Conservation (phyloP, 2,329 filamentous ascomycete species). For the Tolypocladium tropicale region DNA sequence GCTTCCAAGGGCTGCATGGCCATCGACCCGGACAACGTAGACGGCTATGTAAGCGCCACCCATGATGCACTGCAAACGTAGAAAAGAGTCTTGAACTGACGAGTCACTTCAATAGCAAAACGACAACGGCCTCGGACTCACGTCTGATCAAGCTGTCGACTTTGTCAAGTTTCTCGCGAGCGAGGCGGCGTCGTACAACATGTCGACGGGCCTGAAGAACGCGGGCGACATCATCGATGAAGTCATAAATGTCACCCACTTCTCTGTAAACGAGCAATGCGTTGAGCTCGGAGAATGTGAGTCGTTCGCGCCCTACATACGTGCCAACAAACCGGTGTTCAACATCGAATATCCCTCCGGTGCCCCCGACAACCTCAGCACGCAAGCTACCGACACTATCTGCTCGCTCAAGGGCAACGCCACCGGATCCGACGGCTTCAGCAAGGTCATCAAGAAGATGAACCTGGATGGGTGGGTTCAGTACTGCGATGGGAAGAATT, state of each 20-base stretch:
- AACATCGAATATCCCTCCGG: constrained; percentile 60
- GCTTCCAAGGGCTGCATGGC: constrained; percentile 54
- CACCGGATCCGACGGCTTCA: constrained; percentile 39
- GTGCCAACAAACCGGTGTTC: constrained; percentile 57
- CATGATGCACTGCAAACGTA: too few species aligned
- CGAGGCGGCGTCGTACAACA: constrained; percentile 39
- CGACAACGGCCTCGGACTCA: constrained; percentile 51
- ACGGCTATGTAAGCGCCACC: constrained; percentile 39
- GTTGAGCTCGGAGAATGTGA: constrained; percentile 49
- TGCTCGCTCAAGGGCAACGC: constrained; percentile 31
- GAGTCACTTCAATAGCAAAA: constrained; percentile 31
- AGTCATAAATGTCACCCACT: constrained; percentile 43
- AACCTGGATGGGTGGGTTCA: constrained; percentile 52
- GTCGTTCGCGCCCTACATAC: constrained; percentile 46
- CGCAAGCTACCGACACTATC: constrained; percentile 22
- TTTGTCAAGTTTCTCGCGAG: constrained; percentile 51
- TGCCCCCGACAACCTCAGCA: constrained; percentile 26
- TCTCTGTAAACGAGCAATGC: constrained; percentile 63
- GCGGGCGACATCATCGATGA: constrained; percentile 46
- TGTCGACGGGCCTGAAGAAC: constrained; percentile 62
- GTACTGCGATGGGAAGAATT: constrained; percentile 34
- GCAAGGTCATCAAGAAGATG: constrained; percentile 57
- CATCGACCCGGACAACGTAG: constrained; percentile 63
- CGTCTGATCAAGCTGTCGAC: constrained; percentile 41
- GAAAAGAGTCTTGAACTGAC: background rate